Percentiles rank a stretch among this genome's conserved stretches.
These are phyloP conservation scores for Triadica sebifera DNA, from an alignment of 345 rosid species.

Conservation along the genomic window DNA sequence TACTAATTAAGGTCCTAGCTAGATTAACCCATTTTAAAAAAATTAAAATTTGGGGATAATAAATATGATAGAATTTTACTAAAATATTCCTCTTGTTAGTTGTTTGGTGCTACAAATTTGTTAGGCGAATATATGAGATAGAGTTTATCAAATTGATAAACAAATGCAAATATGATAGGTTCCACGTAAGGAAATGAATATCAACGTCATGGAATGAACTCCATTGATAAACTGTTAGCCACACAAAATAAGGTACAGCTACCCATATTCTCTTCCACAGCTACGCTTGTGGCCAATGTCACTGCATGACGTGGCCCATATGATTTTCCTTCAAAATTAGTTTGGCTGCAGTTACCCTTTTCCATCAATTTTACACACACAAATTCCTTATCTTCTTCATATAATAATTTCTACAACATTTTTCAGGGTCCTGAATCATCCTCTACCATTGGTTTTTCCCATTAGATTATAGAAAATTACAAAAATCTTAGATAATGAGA, in stretches of 20 bases:
- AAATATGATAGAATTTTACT: too few species aligned
- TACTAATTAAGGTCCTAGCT: too few species aligned
- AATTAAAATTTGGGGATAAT: too few species aligned
- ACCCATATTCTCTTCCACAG: neutral
- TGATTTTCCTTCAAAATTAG: neutral
- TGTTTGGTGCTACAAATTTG: too few species aligned
- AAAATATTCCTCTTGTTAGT: too few species aligned
- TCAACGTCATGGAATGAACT: too few species aligned
- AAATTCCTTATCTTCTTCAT: neutral
- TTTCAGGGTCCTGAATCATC: neutral
- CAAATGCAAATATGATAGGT: too few species aligned
- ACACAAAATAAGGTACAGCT: neutral
- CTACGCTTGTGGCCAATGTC: neutral
- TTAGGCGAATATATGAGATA: too few species aligned
- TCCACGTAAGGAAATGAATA: too few species aligned
- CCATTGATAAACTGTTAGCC: neutral
- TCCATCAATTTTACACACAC: neutral
- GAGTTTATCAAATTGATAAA: too few species aligned
- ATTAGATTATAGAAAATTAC: neutral
- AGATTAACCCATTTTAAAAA: too few species aligned
- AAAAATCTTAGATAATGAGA: neutral
- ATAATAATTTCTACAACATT: neutral
- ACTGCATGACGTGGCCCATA: neutral
- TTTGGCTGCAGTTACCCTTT: neutral
- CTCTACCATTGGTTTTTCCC: neutral